Base-by-base conservation (phyloP, 345 rosid genomes). In the Eucalyptus victrix region DNA sequence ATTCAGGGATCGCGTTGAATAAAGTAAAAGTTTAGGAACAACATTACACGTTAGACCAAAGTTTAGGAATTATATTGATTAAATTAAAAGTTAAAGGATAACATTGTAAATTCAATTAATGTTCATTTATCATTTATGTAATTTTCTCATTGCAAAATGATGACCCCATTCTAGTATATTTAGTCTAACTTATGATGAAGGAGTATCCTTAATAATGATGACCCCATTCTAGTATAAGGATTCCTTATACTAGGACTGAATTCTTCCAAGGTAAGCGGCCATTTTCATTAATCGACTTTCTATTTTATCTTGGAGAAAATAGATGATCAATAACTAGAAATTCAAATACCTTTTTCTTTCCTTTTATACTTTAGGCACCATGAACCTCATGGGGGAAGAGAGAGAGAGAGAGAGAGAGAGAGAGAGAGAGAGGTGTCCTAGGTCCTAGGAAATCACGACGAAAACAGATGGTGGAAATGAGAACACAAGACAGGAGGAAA, bases 21-120 rank as follows among this genome's bases (percentile, higher is more conserved):
- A 14, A 24, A 60, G 1, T 30, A 13, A 62, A 30, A 30, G 9
- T 62, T 62, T 1, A 30, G 1, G 17, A 30, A 30, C 15, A 1
- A 13, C 1, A 62, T 7, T 30, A 3, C 7, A 65, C 0, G 1
- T 65, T 14, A 7, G 10, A 65, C 1, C 9, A 65, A 14, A 30
- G 18, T 14, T n/a, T 14, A 7, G 2, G 0, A 8, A 65, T 0
- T 3, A 13, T 7, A 2, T 65, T 65, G 5, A 65, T 30, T 14
- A 65, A 26, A 65, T 4, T 30, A 65, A n/a, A 30, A 65, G 72
- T 13, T 65, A 7, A 7, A 16, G 1, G 72, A 65, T 8, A 4
- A n/a, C 9, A n/a, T 65, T 65, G 3, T 16, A 65, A 15, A 65
- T 12, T 65, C 5, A 62, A 65, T 30, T 8, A 14, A 65, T 14